A percentile compares a stretch with the other conserved stretches of the same genome.
Conservation (phyloP, 192 early-diverging fungal species). For the Jimgerdemannia lactiflua region DNA sequence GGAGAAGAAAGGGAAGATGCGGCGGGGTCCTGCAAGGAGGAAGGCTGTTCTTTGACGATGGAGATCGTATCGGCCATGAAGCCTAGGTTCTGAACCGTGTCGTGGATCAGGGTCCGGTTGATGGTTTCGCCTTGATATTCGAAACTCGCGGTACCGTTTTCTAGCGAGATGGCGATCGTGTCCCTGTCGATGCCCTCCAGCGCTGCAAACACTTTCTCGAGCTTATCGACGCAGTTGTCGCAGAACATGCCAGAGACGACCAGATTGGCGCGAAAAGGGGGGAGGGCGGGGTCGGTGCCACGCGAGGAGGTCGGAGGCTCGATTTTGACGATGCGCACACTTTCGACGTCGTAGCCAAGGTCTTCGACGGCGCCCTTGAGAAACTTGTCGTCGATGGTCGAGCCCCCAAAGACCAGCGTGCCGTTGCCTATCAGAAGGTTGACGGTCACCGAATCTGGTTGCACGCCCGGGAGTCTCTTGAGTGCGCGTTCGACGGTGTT, state of each 20-base stretch:
- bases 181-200: constrained; percentile 11
- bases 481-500: constrained; percentile 62
- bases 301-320: neutral
- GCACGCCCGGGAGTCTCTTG: constrained; percentile 41
- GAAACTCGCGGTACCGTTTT: constrained; percentile 27
- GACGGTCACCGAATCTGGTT: constrained; percentile 49
- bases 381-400: constrained; percentile 18
- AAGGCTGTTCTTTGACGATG: neutral
- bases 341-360: constrained; percentile 67
- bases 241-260: constrained; percentile 32
- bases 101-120: neutral
- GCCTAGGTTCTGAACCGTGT: neutral
- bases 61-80: neutral
- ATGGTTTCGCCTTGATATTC: constrained; percentile 14
- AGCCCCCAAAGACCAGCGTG: constrained; percentile 41
- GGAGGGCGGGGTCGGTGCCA: neutral
- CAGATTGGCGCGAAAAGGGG: neutral
- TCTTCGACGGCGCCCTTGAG: constrained; percentile 63
- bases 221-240: constrained; percentile 20
- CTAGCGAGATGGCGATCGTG: constrained; percentile 23
- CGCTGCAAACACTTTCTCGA: constrained; percentile 21
- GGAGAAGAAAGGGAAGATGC: too few relatives aligned
- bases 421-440: constrained; percentile 67
- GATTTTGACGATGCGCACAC: neutral
- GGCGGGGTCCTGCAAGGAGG: neutral